Percentiles rank a stretch among this genome's conserved stretches.
phyloP scores from a whole-genome alignment of 257 asterid genomes.

The Solanum dulcamara region DNA sequence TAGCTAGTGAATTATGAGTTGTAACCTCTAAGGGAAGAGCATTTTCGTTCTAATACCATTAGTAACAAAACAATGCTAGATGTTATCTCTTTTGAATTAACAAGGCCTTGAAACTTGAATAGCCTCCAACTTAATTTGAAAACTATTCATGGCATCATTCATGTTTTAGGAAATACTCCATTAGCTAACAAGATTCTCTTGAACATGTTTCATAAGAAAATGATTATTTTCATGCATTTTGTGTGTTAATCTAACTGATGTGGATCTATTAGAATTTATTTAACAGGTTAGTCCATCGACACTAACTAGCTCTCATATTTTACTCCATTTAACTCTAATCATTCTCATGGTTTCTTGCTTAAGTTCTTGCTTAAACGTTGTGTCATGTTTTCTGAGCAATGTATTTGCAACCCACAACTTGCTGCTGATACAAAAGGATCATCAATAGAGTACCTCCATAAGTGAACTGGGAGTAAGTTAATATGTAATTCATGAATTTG shows the following conservation, averaged over 20 bases:
- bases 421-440: constrained; percentile 88
- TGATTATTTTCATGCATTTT: constrained; percentile 32
- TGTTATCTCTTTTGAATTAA: constrained; percentile 10
- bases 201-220: neutral
- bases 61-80: neutral
- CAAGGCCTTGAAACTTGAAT: neutral
- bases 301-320: neutral
- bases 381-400: neutral
- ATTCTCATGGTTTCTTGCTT: neutral
- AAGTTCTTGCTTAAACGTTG: neutral
- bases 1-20: neutral
- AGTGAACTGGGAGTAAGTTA: constrained; percentile 56
- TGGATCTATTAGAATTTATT: constrained; percentile 62
- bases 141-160: too few species aligned
- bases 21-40: neutral
- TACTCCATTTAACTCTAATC: neutral
- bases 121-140: neutral
- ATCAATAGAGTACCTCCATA: constrained; percentile 70
- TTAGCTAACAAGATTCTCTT: too few species aligned
- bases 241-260: constrained; percentile 64
- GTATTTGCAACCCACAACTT: constrained; percentile 29
- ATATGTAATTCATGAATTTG: neutral
- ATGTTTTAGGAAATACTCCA: too few species aligned
- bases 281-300: constrained; percentile 59
- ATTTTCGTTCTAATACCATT: neutral